A percentile compares a stretch with the other conserved stretches of the same genome.
These are phyloP conservation scores for Penicillium paradoxum DNA, from an alignment of 495 filamentous ascomycete genomes.

Conservation along the genomic window DNA sequence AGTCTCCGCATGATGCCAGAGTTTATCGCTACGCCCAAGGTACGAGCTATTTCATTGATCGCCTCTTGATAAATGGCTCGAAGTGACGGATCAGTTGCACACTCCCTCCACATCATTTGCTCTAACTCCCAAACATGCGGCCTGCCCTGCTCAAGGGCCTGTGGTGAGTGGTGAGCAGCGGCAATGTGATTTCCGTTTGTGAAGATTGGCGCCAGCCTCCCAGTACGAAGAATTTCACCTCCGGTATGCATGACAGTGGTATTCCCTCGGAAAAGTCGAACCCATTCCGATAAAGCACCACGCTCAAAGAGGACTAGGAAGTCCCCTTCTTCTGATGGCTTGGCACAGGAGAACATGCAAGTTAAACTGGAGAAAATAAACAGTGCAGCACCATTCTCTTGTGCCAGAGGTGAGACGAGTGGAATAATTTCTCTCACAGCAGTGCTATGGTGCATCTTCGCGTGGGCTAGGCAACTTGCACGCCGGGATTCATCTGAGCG, in stretches of 20 bases:
- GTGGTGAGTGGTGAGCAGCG: not conserved
- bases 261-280: constrained; percentile 34
- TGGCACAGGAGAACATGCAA: constrained; percentile 20
- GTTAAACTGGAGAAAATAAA: constrained; percentile 35
- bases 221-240: constrained; percentile 3
- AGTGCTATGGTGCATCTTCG: constrained; percentile 30
- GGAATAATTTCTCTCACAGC: constrained; percentile 26
- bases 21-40: constrained; percentile 9
- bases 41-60: constrained; percentile 7
- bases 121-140: constrained; percentile 13
- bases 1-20: constrained; percentile 4
- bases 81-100: not conserved
- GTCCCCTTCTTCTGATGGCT: constrained; percentile 7
- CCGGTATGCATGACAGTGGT: constrained; percentile 27
- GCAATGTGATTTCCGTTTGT: not conserved
- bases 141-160: constrained; percentile 10
- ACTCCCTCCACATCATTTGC: constrained; percentile 5
- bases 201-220: constrained; percentile 12
- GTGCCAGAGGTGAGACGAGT: constrained; percentile 19
- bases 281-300: constrained; percentile 39
- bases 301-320: constrained; percentile 35
- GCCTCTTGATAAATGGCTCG: constrained; percentile 8
- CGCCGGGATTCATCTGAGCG: constrained; percentile 17
- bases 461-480: constrained; percentile 19
- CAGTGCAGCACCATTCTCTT: constrained; percentile 30